Evolutionary conservation across 1,139 yeast species (phyloP).

Genomic region (Tardiomyces digboiensis): DNA sequence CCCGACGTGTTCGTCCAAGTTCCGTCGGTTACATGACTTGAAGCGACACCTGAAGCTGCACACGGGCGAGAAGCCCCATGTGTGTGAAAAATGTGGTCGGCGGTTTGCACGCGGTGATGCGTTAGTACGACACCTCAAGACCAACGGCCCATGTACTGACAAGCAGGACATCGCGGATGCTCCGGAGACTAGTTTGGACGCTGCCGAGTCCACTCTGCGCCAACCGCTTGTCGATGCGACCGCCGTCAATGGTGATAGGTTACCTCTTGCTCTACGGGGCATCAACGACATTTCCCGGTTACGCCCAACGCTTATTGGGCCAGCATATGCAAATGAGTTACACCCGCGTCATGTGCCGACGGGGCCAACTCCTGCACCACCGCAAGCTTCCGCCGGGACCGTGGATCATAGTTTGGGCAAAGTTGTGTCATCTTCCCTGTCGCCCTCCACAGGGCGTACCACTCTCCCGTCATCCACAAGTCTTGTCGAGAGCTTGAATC

Average conservation of each 20-base stretch:
- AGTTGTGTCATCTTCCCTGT: neutral
- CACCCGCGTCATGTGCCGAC: neutral
- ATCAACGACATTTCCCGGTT: neutral
- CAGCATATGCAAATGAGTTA: neutral
- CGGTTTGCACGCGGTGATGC: constrained; percentile 76
- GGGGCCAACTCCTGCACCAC: neutral
- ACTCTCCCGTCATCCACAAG: neutral
- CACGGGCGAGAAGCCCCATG: constrained; percentile 64
- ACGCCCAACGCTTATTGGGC: neutral
- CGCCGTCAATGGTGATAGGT: no score
- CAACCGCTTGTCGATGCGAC: no score
- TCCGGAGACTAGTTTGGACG: no score
- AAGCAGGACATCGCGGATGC: neutral
- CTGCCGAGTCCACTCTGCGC: no score
- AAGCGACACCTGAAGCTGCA: constrained; percentile 69
- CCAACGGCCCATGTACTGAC: constrained; percentile 5
- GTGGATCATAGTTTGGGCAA: neutral
- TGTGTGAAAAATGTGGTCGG: constrained; percentile 52
- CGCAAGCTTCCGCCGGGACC: neutral
- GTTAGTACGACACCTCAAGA: constrained; percentile 50
- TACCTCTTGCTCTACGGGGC: no score
- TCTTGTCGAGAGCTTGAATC: neutral
- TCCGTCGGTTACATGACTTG: constrained; percentile 67
- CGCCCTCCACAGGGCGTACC: neutral
- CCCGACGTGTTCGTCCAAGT: constrained; percentile 49